These are phyloP conservation scores for Rostrohypoxylon terebratum DNA, from an alignment of 495 filamentous ascomycete species.

Conservation along the genomic window DNA sequence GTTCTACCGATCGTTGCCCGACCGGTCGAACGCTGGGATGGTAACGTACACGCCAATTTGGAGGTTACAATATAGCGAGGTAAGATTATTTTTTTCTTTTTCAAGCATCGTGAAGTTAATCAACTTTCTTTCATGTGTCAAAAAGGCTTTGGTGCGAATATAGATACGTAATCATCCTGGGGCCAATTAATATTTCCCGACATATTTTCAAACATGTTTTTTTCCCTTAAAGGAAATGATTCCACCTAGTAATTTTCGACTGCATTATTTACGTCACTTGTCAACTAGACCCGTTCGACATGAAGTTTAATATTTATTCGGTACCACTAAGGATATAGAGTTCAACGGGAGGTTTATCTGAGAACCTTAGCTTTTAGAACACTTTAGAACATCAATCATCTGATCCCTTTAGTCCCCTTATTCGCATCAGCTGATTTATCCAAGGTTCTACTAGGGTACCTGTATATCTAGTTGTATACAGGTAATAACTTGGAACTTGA, in stretches of 20 bases:
- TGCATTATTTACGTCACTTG: background rate
- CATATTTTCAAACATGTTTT: background rate
- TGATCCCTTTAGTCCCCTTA: too few species aligned
- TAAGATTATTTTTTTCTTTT: background rate
- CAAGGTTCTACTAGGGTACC: background rate
- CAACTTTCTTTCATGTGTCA: slow-evolving; percentile 11
- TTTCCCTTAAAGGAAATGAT: background rate
- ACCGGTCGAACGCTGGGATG: background rate
- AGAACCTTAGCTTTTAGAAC: background rate
- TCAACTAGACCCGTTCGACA: background rate
- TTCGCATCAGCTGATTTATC: background rate
- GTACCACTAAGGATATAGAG: background rate
- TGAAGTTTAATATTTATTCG: background rate
- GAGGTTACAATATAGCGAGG: background rate
- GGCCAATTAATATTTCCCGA: background rate
- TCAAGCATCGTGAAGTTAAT: slow-evolving; percentile 5
- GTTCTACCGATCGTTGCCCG: slow-evolving; percentile 12
- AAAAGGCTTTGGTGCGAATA: background rate
- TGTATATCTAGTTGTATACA: too few species aligned
- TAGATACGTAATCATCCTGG: background rate
- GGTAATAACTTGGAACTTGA: too few species aligned
- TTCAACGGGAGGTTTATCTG: background rate
- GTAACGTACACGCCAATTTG: slow-evolving; percentile 4
- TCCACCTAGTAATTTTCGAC: background rate
- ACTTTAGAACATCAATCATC: too few species aligned